These are phyloP conservation scores for Protea cynaroides DNA, from an alignment of 164 flowering plant genomes.

Conservation along the genomic window DNA sequence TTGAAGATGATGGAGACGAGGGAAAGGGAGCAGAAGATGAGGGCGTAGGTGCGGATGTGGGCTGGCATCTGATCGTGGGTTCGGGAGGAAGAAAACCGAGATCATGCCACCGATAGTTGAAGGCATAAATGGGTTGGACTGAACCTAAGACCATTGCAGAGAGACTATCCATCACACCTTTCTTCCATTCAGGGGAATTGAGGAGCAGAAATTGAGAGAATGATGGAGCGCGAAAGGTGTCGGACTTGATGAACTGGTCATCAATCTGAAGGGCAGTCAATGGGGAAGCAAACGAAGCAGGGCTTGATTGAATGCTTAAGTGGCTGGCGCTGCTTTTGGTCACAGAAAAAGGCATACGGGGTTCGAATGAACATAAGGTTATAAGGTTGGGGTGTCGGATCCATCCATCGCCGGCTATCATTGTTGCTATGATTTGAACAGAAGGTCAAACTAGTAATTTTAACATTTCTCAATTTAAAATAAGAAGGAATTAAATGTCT, in stretches of 20 bases:
- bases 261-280: too few species aligned
- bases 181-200: too few species aligned
- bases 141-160: slow-evolving; percentile 69
- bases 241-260: slow-evolving; percentile 5
- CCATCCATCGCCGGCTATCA: too few species aligned
- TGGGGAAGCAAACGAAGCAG: too few species aligned
- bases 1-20: slow-evolving; percentile 48
- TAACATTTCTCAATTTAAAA: too few species aligned
- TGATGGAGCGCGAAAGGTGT: slow-evolving; percentile 48
- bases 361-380: too few species aligned
- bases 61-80: slow-evolving; percentile 56
- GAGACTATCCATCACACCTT: slow-evolving; percentile 54
- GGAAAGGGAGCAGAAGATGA: slow-evolving; percentile 54
- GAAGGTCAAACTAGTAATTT: too few species aligned
- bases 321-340: too few species aligned
- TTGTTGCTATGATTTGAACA: too few species aligned
- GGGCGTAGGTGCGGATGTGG: slow-evolving; percentile 45
- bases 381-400: too few species aligned
- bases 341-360: slow-evolving; percentile 25
- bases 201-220: slow-evolving; percentile 52
- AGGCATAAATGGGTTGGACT: slow-evolving; percentile 72
- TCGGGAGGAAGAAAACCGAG: slow-evolving; percentile 55
- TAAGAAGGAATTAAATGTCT: too few species aligned
- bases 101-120: slow-evolving; percentile 88
- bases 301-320: too few species aligned